Evolutionary conservation across 768 basidiomycete species (phyloP).

Genomic region (Mycena capillaripes): DNA sequence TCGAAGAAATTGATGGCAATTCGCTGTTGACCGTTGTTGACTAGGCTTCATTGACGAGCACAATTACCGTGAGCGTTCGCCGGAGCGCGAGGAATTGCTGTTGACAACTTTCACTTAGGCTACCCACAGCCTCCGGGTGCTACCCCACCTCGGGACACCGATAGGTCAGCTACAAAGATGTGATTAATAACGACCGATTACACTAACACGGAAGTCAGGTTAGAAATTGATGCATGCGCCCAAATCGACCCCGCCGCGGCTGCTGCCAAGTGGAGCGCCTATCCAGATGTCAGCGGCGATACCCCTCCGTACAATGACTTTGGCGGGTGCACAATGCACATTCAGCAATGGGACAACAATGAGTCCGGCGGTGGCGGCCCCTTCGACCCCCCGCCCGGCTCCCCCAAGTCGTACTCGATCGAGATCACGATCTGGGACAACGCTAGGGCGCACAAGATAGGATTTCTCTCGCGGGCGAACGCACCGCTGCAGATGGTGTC

Average conservation of each 20-base stretch:
- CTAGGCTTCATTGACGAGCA: background rate
- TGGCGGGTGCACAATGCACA: conserved; percentile 3
- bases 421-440: conserved; percentile 7
- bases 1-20: background rate
- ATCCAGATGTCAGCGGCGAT: conserved; percentile 7
- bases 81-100: background rate
- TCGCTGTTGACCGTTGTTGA: background rate
- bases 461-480: background rate
- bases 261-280: background rate
- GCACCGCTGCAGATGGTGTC: conserved; percentile 5
- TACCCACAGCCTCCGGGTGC: background rate
- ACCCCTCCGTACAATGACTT: background rate
- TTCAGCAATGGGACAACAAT: background rate
- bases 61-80: conserved; percentile 7
- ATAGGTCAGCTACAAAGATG: background rate
- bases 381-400: background rate
- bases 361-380: background rate
- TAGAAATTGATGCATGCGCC: background rate
- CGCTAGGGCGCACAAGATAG: background rate
- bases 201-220: background rate
- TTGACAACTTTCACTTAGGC: background rate
- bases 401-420: background rate
- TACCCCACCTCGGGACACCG: conserved; percentile 3
- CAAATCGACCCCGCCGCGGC: background rate
- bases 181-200: too few species aligned